Conservation (phyloP, 306 rosid genomes). For the Glycine soja region DNA sequence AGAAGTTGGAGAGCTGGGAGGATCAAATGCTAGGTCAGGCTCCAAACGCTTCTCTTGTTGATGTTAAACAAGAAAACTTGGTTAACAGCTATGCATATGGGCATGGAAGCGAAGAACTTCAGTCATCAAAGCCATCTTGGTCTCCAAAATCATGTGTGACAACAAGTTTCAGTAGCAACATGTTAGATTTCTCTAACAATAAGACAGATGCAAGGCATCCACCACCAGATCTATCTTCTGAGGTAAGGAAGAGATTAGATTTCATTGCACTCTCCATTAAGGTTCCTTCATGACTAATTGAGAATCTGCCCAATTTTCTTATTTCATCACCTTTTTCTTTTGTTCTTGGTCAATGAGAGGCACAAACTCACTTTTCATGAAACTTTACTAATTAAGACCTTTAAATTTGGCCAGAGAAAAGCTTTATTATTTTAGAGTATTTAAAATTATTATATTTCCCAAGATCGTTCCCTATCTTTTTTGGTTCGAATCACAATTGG, state of each 20-base stretch:
- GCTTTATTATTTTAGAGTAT: slow-evolving; percentile 42
- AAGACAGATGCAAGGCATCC: slow-evolving; percentile 60
- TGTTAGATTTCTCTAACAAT: slow-evolving; percentile 83
- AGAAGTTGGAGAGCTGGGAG: slow-evolving; percentile 77
- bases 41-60: slow-evolving; percentile 55
- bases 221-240: slow-evolving; percentile 75
- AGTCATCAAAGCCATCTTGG: slow-evolving; percentile 54
- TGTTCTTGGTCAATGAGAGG: slow-evolving; percentile 10
- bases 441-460: not conserved
- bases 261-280: slow-evolving; percentile 7
- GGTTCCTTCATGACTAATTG: not conserved
- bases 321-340: not conserved
- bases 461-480: not conserved
- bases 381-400: slow-evolving; percentile 52
- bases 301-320: slow-evolving; percentile 5
- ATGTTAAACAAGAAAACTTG: slow-evolving; percentile 69
- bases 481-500: slow-evolving; percentile 6
- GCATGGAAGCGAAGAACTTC: slow-evolving; percentile 61
- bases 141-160: slow-evolving; percentile 78
- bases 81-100: slow-evolving; percentile 62
- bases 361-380: slow-evolving; percentile 41
- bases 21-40: slow-evolving; percentile 60
- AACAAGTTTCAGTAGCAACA: slow-evolving; percentile 71
- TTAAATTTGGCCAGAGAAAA: slow-evolving; percentile 38
- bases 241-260: slow-evolving; percentile 57